Evolutionary conservation across 148 eudicot species (phyloP), one percentile per base, ranked within the genome.

Genomic region (Rhododendron henanense): DNA sequence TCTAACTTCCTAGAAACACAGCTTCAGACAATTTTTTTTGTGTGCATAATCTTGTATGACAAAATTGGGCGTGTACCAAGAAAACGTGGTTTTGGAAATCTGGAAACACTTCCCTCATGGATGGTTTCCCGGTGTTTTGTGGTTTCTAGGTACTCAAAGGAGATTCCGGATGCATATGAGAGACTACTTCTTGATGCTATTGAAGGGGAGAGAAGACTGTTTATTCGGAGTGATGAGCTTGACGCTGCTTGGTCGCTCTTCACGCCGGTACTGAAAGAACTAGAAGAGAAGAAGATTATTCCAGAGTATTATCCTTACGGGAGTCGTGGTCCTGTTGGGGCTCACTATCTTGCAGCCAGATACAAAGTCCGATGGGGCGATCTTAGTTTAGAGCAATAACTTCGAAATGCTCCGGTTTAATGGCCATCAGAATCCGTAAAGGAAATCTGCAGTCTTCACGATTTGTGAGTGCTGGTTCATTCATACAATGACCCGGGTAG

Each of bases 81-180:
- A 11, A n/a, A 39, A 25, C 9, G 0, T 80, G 83, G 65, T 15
- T 50, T 48, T 50, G 63, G 35, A 81, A 81, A 81, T 33, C 25
- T 81, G 69, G 83, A 48, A 51, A 35, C 28, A 57, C 63, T 57
- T 57, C 25, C 10, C 39, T 47, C 10, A 71, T 55, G 23, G 61
- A 86, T 69, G 6, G 75, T 65, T 71, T 55, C 14, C 83, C 37
- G 15, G 47, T 31, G 45, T 28, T 83, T 79, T 79, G 45, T 14
- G 5, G 14, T 86, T 74, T 90, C 71, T 86, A 97, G 99, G 86
- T 97, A 97, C 91, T 89, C 95, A 5, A 94, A 93, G 91, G 98
- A 95, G 92, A 97, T 97, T 84, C 96, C 99, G 4, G 98, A 95
- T 91, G 99, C 99, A 71, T 97, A 97, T 41, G 98, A 97, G 91